These are phyloP conservation scores for Pythium grandisporangium DNA, from an alignment of 352 stramenopile species.

Conservation along the genomic window DNA sequence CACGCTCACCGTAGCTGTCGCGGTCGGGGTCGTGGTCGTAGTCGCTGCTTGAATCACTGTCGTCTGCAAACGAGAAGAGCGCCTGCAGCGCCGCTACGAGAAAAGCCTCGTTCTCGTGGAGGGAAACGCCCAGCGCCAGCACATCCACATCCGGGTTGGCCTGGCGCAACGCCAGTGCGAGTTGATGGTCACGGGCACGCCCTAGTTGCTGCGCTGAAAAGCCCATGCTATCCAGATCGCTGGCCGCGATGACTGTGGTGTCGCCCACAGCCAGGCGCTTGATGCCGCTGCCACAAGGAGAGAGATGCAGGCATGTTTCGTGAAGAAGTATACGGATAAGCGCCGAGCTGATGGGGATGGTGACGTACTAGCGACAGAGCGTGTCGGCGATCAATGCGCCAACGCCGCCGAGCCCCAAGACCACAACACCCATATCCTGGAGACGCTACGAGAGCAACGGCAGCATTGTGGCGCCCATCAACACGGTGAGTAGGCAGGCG, in stretches of 20 bases:
- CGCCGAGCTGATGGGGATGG: too few species aligned
- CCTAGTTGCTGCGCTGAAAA: slow-evolving; percentile 23
- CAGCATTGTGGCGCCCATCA: background rate
- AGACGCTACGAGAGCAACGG: slow-evolving; percentile 14
- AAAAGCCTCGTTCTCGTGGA: background rate
- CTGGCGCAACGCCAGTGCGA: slow-evolving; percentile 10
- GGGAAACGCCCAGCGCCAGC: slow-evolving; percentile 7
- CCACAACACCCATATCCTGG: slow-evolving; percentile 17
- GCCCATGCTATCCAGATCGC: slow-evolving; percentile 27
- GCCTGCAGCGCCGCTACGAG: slow-evolving; percentile 9
- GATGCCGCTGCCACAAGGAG: slow-evolving; percentile 23
- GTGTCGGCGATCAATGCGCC: slow-evolving; percentile 26
- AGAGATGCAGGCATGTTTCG: too few species aligned
- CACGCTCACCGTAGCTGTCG: background rate
- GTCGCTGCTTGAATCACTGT: too few species aligned
- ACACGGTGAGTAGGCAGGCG: background rate
- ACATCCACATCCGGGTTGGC: slow-evolving; percentile 27
- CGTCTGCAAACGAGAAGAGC: background rate
- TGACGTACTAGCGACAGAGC: slow-evolving; percentile 31
- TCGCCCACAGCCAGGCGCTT: slow-evolving; percentile 24
- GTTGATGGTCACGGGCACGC: slow-evolving; percentile 15
- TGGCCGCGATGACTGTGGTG: slow-evolving; percentile 9
- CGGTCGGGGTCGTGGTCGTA: background rate
- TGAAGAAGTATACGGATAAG: too few species aligned
- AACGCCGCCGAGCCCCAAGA: slow-evolving; percentile 36